A percentile compares a stretch with the other conserved stretches of the same genome.
Conservation (phyloP, 1,139 yeast species). For the Suhomyces terraborum region DNA sequence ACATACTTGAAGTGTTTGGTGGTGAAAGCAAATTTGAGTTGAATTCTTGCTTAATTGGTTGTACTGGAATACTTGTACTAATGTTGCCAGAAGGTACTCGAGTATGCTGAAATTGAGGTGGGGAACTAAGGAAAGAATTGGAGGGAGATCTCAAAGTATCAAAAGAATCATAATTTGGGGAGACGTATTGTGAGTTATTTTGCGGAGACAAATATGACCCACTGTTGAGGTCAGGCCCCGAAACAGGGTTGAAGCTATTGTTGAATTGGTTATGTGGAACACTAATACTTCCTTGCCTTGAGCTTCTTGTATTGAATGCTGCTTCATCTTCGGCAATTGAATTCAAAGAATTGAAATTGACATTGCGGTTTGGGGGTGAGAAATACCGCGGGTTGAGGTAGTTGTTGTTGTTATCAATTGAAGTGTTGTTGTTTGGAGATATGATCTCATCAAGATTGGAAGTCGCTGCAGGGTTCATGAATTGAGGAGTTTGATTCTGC, state of each 20-base stretch:
- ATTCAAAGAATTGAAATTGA: slow-evolving; percentile 32
- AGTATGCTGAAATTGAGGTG: slow-evolving; percentile 30
- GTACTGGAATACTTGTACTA: slow-evolving; percentile 33
- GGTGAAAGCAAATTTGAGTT: slow-evolving; percentile 30
- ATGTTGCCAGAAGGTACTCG: slow-evolving; percentile 26
- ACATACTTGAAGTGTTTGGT: slow-evolving; percentile 24
- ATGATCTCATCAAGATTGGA: slow-evolving; percentile 40
- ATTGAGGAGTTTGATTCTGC: slow-evolving; percentile 10
- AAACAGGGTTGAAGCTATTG: slow-evolving; percentile 16
- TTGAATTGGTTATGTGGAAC: slow-evolving; percentile 23
- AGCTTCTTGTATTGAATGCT: slow-evolving; percentile 34
- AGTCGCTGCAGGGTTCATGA: slow-evolving; percentile 21
- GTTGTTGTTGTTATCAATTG: slow-evolving; percentile 19
- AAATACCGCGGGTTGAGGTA: slow-evolving; percentile 46
- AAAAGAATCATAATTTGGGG: slow-evolving; percentile 26
- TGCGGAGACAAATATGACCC: slow-evolving; percentile 21
- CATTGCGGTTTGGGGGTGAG: slow-evolving; percentile 37
- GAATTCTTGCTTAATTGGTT: slow-evolving; percentile 22
- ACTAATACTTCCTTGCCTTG: slow-evolving; percentile 38
- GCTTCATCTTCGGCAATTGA: slow-evolving; percentile 37
- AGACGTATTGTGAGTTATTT: slow-evolving; percentile 19
- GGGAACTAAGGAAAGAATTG: slow-evolving; percentile 39
- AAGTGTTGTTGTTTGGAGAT: slow-evolving; percentile 28
- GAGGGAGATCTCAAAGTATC: slow-evolving; percentile 37
- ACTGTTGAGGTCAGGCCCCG: slow-evolving; percentile 16